Conservation (phyloP, 257 asterid species). For the Sherardia arvensis region DNA sequence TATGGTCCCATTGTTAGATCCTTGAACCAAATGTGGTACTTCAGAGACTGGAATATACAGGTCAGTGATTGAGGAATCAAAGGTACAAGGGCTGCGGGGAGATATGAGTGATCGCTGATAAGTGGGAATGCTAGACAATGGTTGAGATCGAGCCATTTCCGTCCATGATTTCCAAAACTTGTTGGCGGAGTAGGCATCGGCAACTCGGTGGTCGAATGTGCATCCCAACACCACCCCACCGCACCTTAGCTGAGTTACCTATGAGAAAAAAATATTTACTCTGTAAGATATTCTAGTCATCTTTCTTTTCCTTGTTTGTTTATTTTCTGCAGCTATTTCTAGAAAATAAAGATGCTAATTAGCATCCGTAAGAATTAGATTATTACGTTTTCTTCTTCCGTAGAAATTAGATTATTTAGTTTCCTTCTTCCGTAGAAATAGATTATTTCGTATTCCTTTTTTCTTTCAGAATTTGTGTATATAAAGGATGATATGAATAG, state of each 20-base stretch:
- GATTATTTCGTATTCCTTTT: no score
- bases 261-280: neutral
- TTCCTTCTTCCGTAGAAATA: no score
- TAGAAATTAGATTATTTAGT: no score
- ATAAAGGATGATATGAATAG: no score
- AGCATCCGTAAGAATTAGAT: no score
- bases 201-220: conserved; percentile 57
- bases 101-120: conserved; percentile 47
- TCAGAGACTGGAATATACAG: conserved; percentile 26
- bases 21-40: conserved; percentile 11
- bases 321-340: no score
- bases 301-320: no score
- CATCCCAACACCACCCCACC: conserved; percentile 62
- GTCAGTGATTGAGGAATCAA: conserved; percentile 23
- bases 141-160: conserved; percentile 36
- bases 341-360: no score
- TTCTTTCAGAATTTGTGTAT: no score
- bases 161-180: conserved; percentile 64
- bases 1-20: neutral
- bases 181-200: conserved; percentile 70
- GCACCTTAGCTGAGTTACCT: conserved; percentile 53
- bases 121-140: conserved; percentile 32
- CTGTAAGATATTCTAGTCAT: no score
- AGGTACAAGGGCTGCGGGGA: conserved; percentile 37
- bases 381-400: no score